Evolutionary conservation across 75 land plant genomes (phyloP).

Genomic region (Pinus albicaulis): DNA sequence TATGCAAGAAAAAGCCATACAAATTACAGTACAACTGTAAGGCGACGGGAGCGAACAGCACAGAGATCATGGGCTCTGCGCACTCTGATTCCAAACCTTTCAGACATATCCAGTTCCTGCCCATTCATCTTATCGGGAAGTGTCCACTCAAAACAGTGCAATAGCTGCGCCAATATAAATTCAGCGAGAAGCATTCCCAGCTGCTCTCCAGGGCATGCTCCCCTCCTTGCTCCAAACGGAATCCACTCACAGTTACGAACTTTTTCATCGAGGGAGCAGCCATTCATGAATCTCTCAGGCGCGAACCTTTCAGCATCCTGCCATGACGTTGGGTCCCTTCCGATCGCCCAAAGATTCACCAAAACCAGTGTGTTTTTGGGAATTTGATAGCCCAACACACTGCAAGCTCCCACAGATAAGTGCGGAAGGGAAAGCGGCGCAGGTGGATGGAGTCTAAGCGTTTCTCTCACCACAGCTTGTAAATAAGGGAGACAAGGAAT

Average conservation of each 20-base stretch:
- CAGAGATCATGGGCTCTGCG: constrained; percentile 14
- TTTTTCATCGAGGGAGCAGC: constrained; percentile 1
- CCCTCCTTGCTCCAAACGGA: constrained; percentile 14
- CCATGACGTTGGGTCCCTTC: constrained; percentile 3
- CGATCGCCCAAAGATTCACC: constrained; percentile 12
- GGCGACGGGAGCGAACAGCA: constrained; percentile 17
- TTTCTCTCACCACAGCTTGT: constrained; percentile 11
- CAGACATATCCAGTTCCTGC: constrained; percentile 22
- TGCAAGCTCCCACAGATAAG: constrained; percentile 20
- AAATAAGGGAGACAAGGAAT: constrained; percentile 7
- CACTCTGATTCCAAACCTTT: constrained; percentile 20
- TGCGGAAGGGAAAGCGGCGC: constrained; percentile 38
- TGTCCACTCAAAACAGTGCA: constrained; percentile 11
- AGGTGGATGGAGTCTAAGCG: constrained; percentile 19
- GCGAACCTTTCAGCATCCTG: constrained; percentile 4
- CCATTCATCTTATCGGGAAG: constrained; percentile 18
- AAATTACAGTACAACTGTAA: too few relatives aligned
- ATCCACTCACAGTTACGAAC: constrained; percentile 9
- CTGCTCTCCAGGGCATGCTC: constrained; percentile 1
- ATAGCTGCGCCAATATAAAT: neutral
- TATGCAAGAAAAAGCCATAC: too few relatives aligned
- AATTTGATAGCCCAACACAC: constrained; percentile 27
- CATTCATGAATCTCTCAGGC: constrained; percentile 13
- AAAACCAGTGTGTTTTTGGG: constrained; percentile 24
- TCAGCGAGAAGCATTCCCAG: neutral